Base-by-base conservation (phyloP, 139 green algal genomes). In the Pedinophyceae sp. region DNA sequence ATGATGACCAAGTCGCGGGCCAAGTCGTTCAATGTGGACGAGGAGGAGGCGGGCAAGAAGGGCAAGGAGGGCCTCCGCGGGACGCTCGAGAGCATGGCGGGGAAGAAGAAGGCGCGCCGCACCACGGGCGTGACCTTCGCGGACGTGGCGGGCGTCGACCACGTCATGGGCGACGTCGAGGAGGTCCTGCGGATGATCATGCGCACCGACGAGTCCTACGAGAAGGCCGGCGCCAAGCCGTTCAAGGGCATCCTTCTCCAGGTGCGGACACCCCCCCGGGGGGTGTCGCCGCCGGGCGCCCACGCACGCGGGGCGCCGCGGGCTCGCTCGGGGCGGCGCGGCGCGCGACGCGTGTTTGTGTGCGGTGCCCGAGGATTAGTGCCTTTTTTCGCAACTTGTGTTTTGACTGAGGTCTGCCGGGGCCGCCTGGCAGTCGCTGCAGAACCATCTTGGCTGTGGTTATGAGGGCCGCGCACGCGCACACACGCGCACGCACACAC, bases 131-230 rank as follows among this genome's bases (percentile, higher is more conserved):
- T 87, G 22, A 57, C 67, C 30, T 87, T 84, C 50, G 56, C 54
- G 4, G 78, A 87, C 57, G 77, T 87, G 57, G 47, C 74, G 24
- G 78, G 78, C 46, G 77, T 87, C 19, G 78, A 87, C 40, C 23
- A 57, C n/a, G 65, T 85, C 23, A 81, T 75, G 64, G 46, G 29
- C 4, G 69, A 78, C 59, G 73, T 85, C 27, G 45, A 67, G 48
- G 69, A 76, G 51, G 56, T 75, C n/a, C 54, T 87, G 48, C 52
- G 70, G 25, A 82, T 85, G 60, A 43, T 87, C 26, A 27, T 79
- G 56, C 69, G 69, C 10, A 58, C 65, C 3, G 51, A 70, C 5
- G 22, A 55, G 22, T n/a, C n/a, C n/a, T 87, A 74, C 30, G 2
- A 38, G 4, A 57, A 23, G 22, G 80, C 80, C 27, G 78, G 75